These are phyloP conservation scores for Daldinia sp. DNA, from an alignment of 2,329 filamentous ascomycete genomes.

Conservation along the genomic window DNA sequence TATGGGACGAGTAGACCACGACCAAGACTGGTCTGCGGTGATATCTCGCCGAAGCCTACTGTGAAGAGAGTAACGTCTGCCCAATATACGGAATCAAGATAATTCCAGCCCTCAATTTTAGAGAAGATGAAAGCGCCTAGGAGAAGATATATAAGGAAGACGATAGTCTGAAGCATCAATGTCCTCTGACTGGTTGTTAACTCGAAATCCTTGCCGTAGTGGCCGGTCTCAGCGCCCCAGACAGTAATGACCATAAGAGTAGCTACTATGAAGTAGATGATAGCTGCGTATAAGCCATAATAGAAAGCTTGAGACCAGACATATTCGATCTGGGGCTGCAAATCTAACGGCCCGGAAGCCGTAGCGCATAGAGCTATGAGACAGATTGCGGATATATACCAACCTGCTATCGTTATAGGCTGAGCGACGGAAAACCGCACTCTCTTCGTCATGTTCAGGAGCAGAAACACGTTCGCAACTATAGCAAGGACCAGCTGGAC, in stretches of 20 bases:
- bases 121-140: constrained; percentile 82
- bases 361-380: constrained; percentile 76
- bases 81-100: constrained; percentile 83
- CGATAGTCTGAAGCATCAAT: constrained; percentile 89
- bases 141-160: constrained; percentile 84
- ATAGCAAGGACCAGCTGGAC: constrained; percentile 81
- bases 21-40: constrained; percentile 64
- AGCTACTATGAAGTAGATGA: constrained; percentile 83
- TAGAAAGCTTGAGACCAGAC: constrained; percentile 85
- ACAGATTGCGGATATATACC: constrained; percentile 75
- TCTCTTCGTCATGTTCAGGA: constrained; percentile 86
- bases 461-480: constrained; percentile 81
- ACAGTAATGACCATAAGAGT: constrained; percentile 84
- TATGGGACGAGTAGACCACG: constrained; percentile 84
- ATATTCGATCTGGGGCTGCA: constrained; percentile 61
- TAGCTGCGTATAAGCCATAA: constrained; percentile 84
- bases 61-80: constrained; percentile 78
- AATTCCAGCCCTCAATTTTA: constrained; percentile 78
- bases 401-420: constrained; percentile 84
- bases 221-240: constrained; percentile 74
- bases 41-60: constrained; percentile 71
- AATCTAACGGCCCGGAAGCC: constrained; percentile 68
- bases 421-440: constrained; percentile 85
- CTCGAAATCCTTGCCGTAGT: constrained; percentile 83
- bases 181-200: constrained; percentile 86